Conservation (phyloP, 2,329 filamentous ascomycete species). For the Neoascochyta sp. region DNA sequence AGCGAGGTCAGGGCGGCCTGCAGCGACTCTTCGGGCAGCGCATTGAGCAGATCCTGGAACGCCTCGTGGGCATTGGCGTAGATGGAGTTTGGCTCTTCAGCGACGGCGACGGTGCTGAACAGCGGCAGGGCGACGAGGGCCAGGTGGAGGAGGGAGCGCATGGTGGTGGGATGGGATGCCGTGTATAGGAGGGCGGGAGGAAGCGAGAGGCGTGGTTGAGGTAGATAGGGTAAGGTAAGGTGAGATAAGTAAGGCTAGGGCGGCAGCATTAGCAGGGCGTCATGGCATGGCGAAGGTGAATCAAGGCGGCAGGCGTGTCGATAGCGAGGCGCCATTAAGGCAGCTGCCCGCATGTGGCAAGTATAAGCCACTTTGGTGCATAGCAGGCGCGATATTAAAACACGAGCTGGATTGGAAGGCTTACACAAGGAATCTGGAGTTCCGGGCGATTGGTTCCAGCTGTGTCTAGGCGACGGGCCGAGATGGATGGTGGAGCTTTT, state of each 20-base stretch:
- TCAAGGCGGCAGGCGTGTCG: not conserved
- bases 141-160: constrained; percentile 31
- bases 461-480: constrained; percentile 7
- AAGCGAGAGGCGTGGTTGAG: not conserved
- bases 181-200: too few relatives aligned
- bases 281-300: constrained; percentile 1
- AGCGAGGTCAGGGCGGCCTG: constrained; percentile 64
- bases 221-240: constrained; percentile 1
- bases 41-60: constrained; percentile 56
- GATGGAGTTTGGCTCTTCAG: constrained; percentile 19
- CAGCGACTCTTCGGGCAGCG: constrained; percentile 57
- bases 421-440: constrained; percentile 6
- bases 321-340: constrained; percentile 3
- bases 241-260: constrained; percentile 6
- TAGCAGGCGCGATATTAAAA: constrained; percentile 1
- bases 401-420: constrained; percentile 1
- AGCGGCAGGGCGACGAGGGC: constrained; percentile 33
- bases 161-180: constrained; percentile 10
- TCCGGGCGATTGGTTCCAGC: constrained; percentile 6
- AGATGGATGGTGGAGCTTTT: constrained; percentile 1
- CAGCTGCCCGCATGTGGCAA: constrained; percentile 6
- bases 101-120: constrained; percentile 19
- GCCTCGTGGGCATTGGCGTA: constrained; percentile 37
- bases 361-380: constrained; percentile 1
- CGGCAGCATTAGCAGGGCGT: constrained; percentile 19